phyloP scores from a whole-genome alignment of 2,329 filamentous ascomycete genomes.

The Sarocladiaceae sp. region DNA sequence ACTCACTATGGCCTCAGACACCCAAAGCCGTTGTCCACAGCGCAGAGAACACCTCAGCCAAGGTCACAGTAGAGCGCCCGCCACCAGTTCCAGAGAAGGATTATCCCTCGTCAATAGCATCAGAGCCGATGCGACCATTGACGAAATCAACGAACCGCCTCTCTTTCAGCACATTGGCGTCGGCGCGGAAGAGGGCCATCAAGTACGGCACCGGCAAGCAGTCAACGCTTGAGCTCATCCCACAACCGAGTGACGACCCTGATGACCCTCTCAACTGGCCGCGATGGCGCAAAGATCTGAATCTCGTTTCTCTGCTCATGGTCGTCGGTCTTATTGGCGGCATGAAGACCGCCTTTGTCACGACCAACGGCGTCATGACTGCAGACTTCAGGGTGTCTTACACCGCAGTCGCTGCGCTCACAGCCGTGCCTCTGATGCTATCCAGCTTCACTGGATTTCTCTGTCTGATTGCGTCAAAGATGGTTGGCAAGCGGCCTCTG shows the following conservation, averaged over 20 bases:
- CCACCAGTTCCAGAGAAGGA: conserved; percentile 8
- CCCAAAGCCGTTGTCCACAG: neutral
- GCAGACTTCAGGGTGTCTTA: conserved; percentile 38
- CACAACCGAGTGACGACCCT: conserved; percentile 18
- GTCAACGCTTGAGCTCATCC: conserved; percentile 13
- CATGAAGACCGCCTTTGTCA: conserved; percentile 49
- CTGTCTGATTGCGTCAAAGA: conserved; percentile 35
- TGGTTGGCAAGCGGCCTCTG: conserved; percentile 47
- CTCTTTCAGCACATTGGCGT: neutral
- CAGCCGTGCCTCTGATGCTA: conserved; percentile 45
- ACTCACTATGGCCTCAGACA: conserved; percentile 2
- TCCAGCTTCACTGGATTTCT: conserved; percentile 39
- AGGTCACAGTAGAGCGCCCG: neutral
- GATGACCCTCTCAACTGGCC: conserved; percentile 22
- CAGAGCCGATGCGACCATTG: conserved; percentile 5
- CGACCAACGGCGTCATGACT: conserved; percentile 39
- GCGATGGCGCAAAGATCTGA: conserved; percentile 19
- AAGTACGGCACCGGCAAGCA: conserved; percentile 3
- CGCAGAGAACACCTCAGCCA: neutral
- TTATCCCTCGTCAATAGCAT: neutral
- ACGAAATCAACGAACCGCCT: conserved; percentile 7
- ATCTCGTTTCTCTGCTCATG: conserved; percentile 40
- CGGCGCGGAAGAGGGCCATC: conserved; percentile 1
- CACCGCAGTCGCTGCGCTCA: conserved; percentile 41
- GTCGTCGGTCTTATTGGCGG: conserved; percentile 39